Evolutionary conservation across 805 yeast species (phyloP), one percentile per base, ranked within the genome.

Genomic region (Saccharomycopsis selenospora): DNA sequence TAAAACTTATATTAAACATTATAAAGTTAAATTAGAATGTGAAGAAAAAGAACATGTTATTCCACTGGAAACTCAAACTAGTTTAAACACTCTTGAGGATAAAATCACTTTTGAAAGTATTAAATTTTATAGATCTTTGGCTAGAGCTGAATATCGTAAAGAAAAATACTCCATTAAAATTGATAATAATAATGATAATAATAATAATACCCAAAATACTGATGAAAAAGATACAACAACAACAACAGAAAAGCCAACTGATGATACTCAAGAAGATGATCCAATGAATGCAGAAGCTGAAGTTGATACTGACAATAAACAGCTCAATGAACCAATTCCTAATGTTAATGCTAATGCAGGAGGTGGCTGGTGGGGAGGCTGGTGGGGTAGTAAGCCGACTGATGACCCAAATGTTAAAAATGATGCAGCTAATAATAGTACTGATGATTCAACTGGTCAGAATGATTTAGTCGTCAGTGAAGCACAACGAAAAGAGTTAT

Each of bases 401-500:
- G 24, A 42, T 28, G 46, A 48, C 1, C 17, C 22, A 20, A 52
- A 50, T 5, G 41, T 52, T 4, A 49, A 36, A 20, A 45, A 46
- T 41, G 38, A n/a, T 20, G 54, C 54, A 14, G 42, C 56, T 3
- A 43, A 62, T 2, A 44, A 52, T 2, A 24, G 59, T 1, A 51
- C 59, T 2, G 58, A 61, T 2, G 65, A 66, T 4, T 68, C 70
- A 3, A 61, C 10, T 23, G 3, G 10, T 4, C 42, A 11, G 42
- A 43, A 67, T 6, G 67, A 71, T 2, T 61, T 80, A 24, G 68
- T 70, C 4, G 75, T 93, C 62, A 78, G 93, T 0, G 95, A 87
- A 11, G 95, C 89, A 56, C 96, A 93, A 59, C 74, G 86, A 54
- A 75, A 87, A 59, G 99, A 95, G 51, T 70, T 93, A 18, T 90